Evolutionary conservation across 768 basidiomycete species (phyloP).

Genomic region (Tephrocybe sp.): DNA sequence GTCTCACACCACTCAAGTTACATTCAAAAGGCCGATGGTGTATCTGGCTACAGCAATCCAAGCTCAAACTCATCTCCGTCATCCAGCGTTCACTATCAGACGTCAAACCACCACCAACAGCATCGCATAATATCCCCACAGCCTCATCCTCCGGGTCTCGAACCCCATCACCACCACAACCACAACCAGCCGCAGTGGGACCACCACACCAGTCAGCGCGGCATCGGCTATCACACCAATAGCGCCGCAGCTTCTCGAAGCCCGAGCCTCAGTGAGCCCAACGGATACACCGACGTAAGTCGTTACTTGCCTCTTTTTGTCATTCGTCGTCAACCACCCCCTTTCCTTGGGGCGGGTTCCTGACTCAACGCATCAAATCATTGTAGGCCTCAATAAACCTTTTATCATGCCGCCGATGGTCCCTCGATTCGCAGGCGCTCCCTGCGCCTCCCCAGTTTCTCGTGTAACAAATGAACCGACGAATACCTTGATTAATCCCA

Average conservation of each 20-base stretch:
- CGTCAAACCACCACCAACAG: neutral
- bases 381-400: neutral
- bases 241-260: neutral
- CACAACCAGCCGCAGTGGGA: neutral
- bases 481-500: too few species aligned
- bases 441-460: neutral
- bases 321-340: neutral
- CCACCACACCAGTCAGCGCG: slow-evolving; percentile 4
- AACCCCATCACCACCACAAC: too few species aligned
- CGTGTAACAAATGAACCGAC: too few species aligned
- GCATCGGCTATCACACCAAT: slow-evolving; percentile 6
- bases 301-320: neutral
- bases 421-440: neutral
- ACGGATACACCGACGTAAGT: neutral
- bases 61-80: slow-evolving; percentile 15
- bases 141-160: too few species aligned
- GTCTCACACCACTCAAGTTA: slow-evolving; percentile 12
- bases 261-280: neutral
- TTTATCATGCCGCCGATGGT: neutral
- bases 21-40: slow-evolving; percentile 12
- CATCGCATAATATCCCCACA: neutral
- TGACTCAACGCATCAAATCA: neutral
- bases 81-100: slow-evolving; percentile 7
- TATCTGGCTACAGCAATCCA: slow-evolving; percentile 1
- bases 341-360: too few species aligned